Base-by-base conservation (phyloP, 2,329 filamentous ascomycete species). In the Blumeriella jaapii region DNA sequence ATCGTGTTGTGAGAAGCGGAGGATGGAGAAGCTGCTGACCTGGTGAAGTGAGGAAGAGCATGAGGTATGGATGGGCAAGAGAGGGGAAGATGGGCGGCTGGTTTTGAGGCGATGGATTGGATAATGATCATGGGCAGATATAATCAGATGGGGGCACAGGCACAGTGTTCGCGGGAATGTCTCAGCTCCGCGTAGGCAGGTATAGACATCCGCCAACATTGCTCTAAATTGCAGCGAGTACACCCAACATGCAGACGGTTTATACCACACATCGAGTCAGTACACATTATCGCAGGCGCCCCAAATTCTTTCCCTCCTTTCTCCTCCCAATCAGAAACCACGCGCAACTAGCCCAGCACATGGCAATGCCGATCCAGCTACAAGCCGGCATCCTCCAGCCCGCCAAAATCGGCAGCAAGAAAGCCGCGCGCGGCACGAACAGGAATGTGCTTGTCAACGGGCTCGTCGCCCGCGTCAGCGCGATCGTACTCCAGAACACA, bases 401-500 rank as follows among this genome's bases (percentile, higher is more conserved):
- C 20, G 60, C 60, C 45, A 71, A 54, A 11, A 68, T 55, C 2
- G 62, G 59, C 0, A 69, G 48, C 35, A 69, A 60, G 17, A 69
- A 63, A 0, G 65, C 66, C 12, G 60, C 60, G 36, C 64, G 52
- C 0, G 67, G 66, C 5, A 69, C 55, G 11, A 60, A 58, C n/a
- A 69, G 51, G 37, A 69, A 68, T 1, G 61, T 63, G 2, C 63
- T 61, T 1, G 63, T 65, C 3, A 71, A 41, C 2, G 68, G 68
- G 40, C 59, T 64, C 3, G 67, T 70, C 2, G 64, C 60, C 41
- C 66, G 61, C 12, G 65, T 61, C 22, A 70, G 52, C 11, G 68
- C 51, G 31, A 69, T 53, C 2, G 61, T 65, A n/a, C 59, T 54
- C 2, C 57, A 58, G 40, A 70, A 69, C 4, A 68, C 62, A 4